Evolutionary conservation across 768 basidiomycete species (phyloP).

Genomic region (Phlebiopsis gigantea): DNA sequence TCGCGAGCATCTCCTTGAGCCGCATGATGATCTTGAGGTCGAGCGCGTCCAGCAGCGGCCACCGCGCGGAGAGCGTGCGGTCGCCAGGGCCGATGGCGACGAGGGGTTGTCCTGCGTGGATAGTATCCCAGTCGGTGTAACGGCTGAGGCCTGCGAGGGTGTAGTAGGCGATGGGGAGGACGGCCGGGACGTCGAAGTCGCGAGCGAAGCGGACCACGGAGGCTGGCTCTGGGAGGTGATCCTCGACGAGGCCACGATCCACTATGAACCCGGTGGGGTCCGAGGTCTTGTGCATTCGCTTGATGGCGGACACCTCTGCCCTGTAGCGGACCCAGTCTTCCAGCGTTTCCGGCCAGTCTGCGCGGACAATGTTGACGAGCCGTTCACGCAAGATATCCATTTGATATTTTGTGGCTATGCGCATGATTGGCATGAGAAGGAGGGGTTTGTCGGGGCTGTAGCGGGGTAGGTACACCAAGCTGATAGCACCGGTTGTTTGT

Average conservation of each 20-base stretch:
- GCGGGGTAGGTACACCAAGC: constrained; percentile 12
- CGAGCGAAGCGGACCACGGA: constrained; percentile 11
- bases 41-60: not conserved
- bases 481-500: too few relatives aligned
- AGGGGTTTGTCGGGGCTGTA: constrained; percentile 16
- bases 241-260: constrained; percentile 1
- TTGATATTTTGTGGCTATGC: constrained; percentile 26
- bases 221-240: constrained; percentile 5
- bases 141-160: constrained; percentile 2
- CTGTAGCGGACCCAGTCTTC: not conserved
- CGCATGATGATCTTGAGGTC: not conserved
- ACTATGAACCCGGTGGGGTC: too few relatives aligned
- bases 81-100: not conserved
- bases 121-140: constrained; percentile 3
- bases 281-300: too few relatives aligned
- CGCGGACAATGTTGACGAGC: constrained; percentile 17
- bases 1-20: not conserved
- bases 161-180: constrained; percentile 15
- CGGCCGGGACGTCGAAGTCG: constrained; percentile 9
- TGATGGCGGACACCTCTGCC: not conserved
- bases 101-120: not conserved
- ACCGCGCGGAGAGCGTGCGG: not conserved
- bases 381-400: constrained; percentile 19
- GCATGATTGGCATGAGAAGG: constrained; percentile 12
- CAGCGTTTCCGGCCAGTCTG: constrained; percentile 25